Percentiles rank a stretch among this genome's conserved stretches.
Conservation (phyloP, 148 eudicot genomes). For the Diospyros kaki region DNA sequence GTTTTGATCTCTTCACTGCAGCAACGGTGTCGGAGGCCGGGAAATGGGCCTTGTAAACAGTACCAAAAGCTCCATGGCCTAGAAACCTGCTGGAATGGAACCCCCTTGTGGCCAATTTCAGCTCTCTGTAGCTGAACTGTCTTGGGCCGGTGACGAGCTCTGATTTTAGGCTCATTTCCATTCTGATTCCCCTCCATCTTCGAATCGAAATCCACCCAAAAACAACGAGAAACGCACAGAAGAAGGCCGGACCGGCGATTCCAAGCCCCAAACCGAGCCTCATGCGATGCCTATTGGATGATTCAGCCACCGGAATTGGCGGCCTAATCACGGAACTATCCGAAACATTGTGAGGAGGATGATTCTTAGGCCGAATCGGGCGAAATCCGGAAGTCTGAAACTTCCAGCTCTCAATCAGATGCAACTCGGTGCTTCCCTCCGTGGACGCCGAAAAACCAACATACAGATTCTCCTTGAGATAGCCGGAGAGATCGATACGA, state of each 20-base stretch:
- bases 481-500: constrained; percentile 45
- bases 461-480: constrained; percentile 55
- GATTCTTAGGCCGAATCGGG: constrained; percentile 30
- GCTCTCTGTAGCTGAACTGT: constrained; percentile 64
- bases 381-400: constrained; percentile 52
- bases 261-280: constrained; percentile 57
- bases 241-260: constrained; percentile 51
- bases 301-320: constrained; percentile 23
- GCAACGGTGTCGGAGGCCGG: constrained; percentile 30
- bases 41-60: constrained; percentile 71
- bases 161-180: constrained; percentile 46
- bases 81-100: constrained; percentile 57
- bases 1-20: constrained; percentile 84
- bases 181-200: constrained; percentile 42
- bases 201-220: constrained; percentile 48
- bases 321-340: constrained; percentile 51
- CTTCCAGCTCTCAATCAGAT: constrained; percentile 56
- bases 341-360: constrained; percentile 70
- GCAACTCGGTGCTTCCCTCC: constrained; percentile 86
- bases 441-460: constrained; percentile 89
- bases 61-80: constrained; percentile 80
- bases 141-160: constrained; percentile 58
- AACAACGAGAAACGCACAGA: constrained; percentile 37
- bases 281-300: constrained; percentile 25
- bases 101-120: constrained; percentile 57